A percentile compares a stretch with the other conserved stretches of the same genome.
Conservation (phyloP, 1,284 basidiomycete species). For the Tilletia walkeri region DNA sequence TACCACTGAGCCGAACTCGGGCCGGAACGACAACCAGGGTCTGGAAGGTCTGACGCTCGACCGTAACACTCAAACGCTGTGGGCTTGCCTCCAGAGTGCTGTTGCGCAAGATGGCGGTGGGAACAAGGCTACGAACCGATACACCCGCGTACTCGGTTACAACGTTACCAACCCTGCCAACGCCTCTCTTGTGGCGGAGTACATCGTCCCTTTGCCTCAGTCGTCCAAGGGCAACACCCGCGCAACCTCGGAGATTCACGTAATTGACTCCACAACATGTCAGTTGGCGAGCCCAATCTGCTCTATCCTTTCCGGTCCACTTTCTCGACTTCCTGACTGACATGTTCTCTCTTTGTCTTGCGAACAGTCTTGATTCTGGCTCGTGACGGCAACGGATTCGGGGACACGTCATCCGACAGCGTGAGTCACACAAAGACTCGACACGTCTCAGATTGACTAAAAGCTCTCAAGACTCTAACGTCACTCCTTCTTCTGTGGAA, state of each 20-base stretch:
- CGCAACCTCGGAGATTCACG: constrained; percentile 36
- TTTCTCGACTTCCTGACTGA: background rate
- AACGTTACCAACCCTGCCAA: constrained; percentile 49
- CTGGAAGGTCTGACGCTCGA: constrained; percentile 68
- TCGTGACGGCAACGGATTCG: constrained; percentile 66
- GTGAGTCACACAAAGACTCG: background rate
- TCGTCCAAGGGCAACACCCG: constrained; percentile 63
- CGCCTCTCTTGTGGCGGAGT: constrained; percentile 57
- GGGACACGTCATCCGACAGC: constrained; percentile 55
- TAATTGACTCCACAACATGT: constrained; percentile 2
- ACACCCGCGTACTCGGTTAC: constrained; percentile 65
- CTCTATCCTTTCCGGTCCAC: background rate
- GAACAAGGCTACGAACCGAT: constrained; percentile 49
- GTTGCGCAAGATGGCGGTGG: constrained; percentile 65
- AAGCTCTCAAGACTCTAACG: no score
- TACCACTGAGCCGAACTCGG: constrained; percentile 58
- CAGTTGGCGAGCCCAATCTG: background rate
- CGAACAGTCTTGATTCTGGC: constrained; percentile 62
- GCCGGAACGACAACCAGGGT: constrained; percentile 61
- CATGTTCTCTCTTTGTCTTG: background rate
- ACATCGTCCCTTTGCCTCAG: constrained; percentile 66
- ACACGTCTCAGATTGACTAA: no score
- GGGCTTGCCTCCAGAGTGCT: constrained; percentile 67
- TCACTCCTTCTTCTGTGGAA: no score
- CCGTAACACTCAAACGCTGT: constrained; percentile 61